Evolutionary conservation across 2,329 filamentous ascomycete genomes (phyloP).

Genomic region (Mycosphaerelloides madeirae): DNA sequence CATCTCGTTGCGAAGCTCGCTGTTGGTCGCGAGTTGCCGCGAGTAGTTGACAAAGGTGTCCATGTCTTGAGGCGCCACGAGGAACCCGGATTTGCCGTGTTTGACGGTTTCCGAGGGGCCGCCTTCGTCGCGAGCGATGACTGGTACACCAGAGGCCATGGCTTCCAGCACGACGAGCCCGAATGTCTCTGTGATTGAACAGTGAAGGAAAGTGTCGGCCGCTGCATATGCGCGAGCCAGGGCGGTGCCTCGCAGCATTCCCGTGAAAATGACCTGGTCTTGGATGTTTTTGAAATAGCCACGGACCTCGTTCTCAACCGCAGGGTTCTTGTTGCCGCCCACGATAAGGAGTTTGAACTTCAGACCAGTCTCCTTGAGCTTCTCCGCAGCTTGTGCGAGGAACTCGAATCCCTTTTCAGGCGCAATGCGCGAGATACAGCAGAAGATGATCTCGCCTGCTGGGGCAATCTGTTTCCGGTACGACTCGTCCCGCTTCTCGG

Average conservation of each 20-base stretch:
- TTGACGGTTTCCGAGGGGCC: conserved; percentile 64
- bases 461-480: conserved; percentile 55
- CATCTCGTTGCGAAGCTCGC: conserved; percentile 44
- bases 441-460: conserved; percentile 59
- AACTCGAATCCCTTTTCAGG: conserved; percentile 69
- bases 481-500: conserved; percentile 47
- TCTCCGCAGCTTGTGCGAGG: conserved; percentile 52
- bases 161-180: conserved; percentile 66
- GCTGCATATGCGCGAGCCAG: conserved; percentile 64
- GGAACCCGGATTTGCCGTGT: conserved; percentile 56
- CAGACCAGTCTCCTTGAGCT: conserved; percentile 53
- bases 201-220: conserved; percentile 66
- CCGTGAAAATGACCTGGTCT: conserved; percentile 60
- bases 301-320: conserved; percentile 58
- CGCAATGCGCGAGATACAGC: conserved; percentile 62
- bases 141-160: conserved; percentile 66
- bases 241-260: conserved; percentile 57
- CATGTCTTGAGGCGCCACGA: conserved; percentile 57
- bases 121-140: conserved; percentile 64
- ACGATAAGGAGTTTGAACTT: conserved; percentile 63
- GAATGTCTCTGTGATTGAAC: conserved; percentile 67
- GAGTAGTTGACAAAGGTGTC: conserved; percentile 55
- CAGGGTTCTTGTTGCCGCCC: conserved; percentile 61
- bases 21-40: conserved; percentile 46
- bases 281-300: conserved; percentile 53